A percentile compares a stretch with the other conserved stretches of the same genome.
Evolutionary conservation across 805 yeast genomes (phyloP).

Genomic region (Wickerhamiella domercqiae): DNA sequence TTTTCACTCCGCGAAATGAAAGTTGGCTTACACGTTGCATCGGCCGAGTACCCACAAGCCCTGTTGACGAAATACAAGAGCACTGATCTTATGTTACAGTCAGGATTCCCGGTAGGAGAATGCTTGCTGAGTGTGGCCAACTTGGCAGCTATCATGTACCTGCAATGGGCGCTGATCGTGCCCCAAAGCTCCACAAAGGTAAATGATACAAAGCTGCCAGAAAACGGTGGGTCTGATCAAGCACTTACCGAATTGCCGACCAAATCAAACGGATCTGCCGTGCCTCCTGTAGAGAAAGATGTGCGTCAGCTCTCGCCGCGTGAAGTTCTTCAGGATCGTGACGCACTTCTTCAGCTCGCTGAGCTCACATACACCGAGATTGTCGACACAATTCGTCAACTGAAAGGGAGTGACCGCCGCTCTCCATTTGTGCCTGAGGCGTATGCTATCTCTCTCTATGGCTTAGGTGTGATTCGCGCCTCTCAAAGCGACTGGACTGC

Average conservation of each 20-base stretch:
- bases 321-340: neutral
- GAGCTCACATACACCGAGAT: slow-evolving; percentile 12
- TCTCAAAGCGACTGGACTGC: slow-evolving; percentile 39
- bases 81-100: slow-evolving; percentile 58
- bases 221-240: neutral
- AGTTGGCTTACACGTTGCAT: slow-evolving; percentile 52
- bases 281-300: neutral
- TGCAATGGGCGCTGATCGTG: slow-evolving; percentile 28
- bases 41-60: slow-evolving; percentile 53
- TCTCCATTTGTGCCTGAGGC: slow-evolving; percentile 36
- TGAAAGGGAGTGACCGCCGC: slow-evolving; percentile 10
- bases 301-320: neutral
- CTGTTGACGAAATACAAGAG: slow-evolving; percentile 45
- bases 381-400: slow-evolving; percentile 9
- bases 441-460: slow-evolving; percentile 68
- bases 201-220: neutral
- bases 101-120: slow-evolving; percentile 52
- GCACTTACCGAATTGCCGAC: neutral
- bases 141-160: slow-evolving; percentile 50
- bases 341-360: slow-evolving; percentile 5
- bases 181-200: no score
- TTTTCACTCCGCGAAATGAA: slow-evolving; percentile 64
- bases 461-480: slow-evolving; percentile 65
- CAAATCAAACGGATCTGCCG: neutral
- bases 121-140: slow-evolving; percentile 51